Evolutionary conservation across 306 rosid genomes (phyloP).

Genomic region (Prosopis cineraria): DNA sequence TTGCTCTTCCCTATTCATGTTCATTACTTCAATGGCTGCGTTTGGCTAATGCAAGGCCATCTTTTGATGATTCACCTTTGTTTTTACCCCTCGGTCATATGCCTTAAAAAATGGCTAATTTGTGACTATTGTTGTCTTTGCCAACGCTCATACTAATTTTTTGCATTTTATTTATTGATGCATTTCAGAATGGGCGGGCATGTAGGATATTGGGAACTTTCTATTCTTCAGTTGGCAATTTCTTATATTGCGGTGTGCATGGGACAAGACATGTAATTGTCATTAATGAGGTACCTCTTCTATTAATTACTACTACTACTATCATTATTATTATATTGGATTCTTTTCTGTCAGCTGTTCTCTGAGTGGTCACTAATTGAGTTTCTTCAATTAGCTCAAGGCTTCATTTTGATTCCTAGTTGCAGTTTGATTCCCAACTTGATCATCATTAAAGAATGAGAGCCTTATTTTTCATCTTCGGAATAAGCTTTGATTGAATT

Average conservation of each 20-base stretch:
- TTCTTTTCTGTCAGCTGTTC: too few relatives aligned
- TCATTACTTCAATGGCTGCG: background rate
- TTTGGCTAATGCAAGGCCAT: constrained; percentile 16
- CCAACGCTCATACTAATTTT: constrained; percentile 22
- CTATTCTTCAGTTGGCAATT: constrained; percentile 89
- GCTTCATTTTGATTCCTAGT: background rate
- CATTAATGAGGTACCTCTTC: constrained; percentile 67
- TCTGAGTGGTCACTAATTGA: too few relatives aligned
- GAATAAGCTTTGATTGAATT: background rate
- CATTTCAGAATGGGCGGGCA: constrained; percentile 67
- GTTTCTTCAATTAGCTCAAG: too few relatives aligned
- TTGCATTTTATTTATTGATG: constrained; percentile 22
- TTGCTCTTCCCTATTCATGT: background rate
- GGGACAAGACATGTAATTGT: constrained; percentile 77
- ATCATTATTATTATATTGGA: too few relatives aligned
- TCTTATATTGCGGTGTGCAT: constrained; percentile 63
- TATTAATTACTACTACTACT: background rate
- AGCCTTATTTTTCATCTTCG: background rate
- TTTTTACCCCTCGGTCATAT: constrained; percentile 7
- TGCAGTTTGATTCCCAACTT: background rate
- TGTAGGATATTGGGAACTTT: constrained; percentile 79
- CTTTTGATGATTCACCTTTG: constrained; percentile 15
- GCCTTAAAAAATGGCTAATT: background rate
- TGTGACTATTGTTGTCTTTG: constrained; percentile 10
- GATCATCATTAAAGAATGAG: background rate